Percentiles rank a stretch among this genome's conserved stretches.
Conservation (phyloP, 805 yeast species). For the Candida michaelii region DNA sequence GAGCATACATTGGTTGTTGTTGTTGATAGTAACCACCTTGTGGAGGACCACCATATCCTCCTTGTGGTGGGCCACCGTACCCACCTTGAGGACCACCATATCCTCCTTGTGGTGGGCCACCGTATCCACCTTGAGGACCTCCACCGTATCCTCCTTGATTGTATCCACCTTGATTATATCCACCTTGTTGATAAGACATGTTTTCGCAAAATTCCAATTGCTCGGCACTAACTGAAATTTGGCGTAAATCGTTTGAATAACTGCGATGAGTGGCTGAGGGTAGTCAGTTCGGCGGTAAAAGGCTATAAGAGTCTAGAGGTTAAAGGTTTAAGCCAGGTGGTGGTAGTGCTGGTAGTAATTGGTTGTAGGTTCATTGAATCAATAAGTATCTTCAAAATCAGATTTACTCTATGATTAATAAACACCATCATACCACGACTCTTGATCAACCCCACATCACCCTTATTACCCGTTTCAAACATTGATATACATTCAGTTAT, state of each 20-base stretch:
- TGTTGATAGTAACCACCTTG: conserved; percentile 37
- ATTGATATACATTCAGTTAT: neutral
- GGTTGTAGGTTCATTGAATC: too few species aligned
- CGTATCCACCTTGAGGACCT: conserved; percentile 23
- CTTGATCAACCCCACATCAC: too few species aligned
- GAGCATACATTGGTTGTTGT: conserved; percentile 45
- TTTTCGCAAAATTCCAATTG: conserved; percentile 5
- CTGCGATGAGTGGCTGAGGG: neutral
- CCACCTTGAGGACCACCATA: conserved; percentile 20
- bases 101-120: conserved; percentile 23
- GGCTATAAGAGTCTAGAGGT: too few species aligned
- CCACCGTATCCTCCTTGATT: conserved; percentile 17
- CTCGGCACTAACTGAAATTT: neutral
- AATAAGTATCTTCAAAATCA: too few species aligned
- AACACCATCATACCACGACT: too few species aligned
- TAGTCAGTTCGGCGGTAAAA: too few species aligned
- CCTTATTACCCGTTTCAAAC: neutral
- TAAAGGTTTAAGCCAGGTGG: too few species aligned
- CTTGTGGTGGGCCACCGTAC: conserved; percentile 20
- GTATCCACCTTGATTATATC: conserved; percentile 11
- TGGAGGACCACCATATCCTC: conserved; percentile 21
- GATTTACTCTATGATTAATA: too few species aligned
- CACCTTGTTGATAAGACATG: conserved; percentile 10
- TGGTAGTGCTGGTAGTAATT: too few species aligned
- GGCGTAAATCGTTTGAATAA: neutral